Conservation (phyloP, 352 stramenopile genomes). For the Phytophthora sp. region DNA sequence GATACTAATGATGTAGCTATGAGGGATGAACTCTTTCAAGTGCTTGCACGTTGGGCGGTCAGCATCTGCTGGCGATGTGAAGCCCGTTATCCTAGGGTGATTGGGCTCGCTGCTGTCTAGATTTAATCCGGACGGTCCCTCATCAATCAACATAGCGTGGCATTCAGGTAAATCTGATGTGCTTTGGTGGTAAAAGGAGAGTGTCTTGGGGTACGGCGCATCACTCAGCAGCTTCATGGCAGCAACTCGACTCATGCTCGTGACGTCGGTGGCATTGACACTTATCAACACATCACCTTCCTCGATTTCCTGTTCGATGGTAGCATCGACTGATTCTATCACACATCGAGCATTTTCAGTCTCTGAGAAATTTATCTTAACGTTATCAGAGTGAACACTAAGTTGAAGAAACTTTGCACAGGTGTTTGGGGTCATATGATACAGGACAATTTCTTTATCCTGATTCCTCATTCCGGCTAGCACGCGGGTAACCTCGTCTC, state of each 20-base stretch:
- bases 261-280: conserved; percentile 52
- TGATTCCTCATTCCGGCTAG: conserved; percentile 44
- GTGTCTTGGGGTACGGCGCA: conserved; percentile 32
- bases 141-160: conserved; percentile 41
- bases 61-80: conserved; percentile 45
- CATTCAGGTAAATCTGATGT: conserved; percentile 41
- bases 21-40: conserved; percentile 46
- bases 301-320: conserved; percentile 11
- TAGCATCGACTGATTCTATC: conserved; percentile 30
- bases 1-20: conserved; percentile 66
- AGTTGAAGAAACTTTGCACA: conserved; percentile 41
- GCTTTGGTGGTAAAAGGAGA: conserved; percentile 42
- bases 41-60: conserved; percentile 41
- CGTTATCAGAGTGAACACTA: conserved; percentile 9
- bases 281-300: conserved; percentile 51
- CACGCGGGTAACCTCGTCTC: conserved; percentile 45
- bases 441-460: conserved; percentile 66
- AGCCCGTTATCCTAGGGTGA: conserved; percentile 47
- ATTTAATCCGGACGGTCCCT: conserved; percentile 56
- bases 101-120: conserved; percentile 40
- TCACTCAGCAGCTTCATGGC: conserved; percentile 36
- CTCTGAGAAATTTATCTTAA: conserved; percentile 37
- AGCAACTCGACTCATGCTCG: conserved; percentile 34
- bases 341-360: conserved; percentile 45
- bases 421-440: conserved; percentile 29